Conservation (phyloP, 2,329 filamentous ascomycete genomes). For the Lasiodiplodia theobromae region DNA sequence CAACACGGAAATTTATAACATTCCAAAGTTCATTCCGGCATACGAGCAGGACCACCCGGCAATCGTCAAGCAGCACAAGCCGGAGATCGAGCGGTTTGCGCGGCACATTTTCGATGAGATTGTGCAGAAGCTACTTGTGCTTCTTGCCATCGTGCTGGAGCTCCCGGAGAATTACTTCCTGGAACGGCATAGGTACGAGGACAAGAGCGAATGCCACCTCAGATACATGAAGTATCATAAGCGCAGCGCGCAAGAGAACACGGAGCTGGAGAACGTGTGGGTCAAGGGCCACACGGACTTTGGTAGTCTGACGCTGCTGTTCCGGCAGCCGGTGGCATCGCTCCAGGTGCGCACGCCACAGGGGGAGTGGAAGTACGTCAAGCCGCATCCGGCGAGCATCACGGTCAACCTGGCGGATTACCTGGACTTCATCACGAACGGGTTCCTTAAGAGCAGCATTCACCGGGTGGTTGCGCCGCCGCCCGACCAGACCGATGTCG, state of each 20-base stretch:
- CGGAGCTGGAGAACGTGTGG: constrained; percentile 40
- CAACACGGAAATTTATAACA: constrained; percentile 67
- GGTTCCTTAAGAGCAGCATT: constrained; percentile 56
- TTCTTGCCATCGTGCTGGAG: constrained; percentile 12
- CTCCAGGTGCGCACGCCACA: constrained; percentile 39
- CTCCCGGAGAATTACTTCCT: constrained; percentile 18
- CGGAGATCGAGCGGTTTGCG: constrained; percentile 63
- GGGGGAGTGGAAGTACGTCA: constrained; percentile 38
- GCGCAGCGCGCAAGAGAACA: constrained; percentile 31
- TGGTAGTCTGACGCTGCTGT: constrained; percentile 36
- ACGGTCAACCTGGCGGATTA: constrained; percentile 41
- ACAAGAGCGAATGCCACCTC: constrained; percentile 14
- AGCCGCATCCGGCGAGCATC: constrained; percentile 39
- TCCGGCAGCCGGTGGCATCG: constrained; percentile 38
- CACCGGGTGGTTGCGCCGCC: constrained; percentile 55
- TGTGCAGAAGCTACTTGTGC: constrained; percentile 11
- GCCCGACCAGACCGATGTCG: constrained; percentile 47
- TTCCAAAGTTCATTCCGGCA: constrained; percentile 58
- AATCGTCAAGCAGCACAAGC: constrained; percentile 46
- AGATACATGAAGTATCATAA: constrained; percentile 13
- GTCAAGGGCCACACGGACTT: constrained; percentile 44
- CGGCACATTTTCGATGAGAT: constrained; percentile 10
- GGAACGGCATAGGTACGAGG: constrained; percentile 12
- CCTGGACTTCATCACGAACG: constrained; percentile 54
- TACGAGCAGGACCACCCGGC: constrained; percentile 44